Evolutionary conservation across 257 asterid species (phyloP).

Genomic region (Vinca minor): DNA sequence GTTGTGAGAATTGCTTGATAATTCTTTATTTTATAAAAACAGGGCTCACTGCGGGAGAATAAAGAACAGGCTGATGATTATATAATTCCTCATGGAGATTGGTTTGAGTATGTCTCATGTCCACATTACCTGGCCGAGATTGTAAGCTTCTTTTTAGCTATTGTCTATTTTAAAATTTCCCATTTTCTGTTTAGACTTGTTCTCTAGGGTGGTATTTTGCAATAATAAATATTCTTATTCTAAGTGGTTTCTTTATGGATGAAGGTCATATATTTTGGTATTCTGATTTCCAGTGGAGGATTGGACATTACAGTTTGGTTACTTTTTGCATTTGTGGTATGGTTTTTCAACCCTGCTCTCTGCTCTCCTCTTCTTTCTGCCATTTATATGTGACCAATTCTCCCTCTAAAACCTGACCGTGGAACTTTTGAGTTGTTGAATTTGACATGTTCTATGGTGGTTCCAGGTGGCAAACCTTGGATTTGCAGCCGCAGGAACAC

Average conservation of each 20-base stretch:
- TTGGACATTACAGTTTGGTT: conserved; percentile 65
- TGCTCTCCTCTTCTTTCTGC: background rate
- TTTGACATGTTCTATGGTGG: background rate
- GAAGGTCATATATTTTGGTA: conserved; percentile 76
- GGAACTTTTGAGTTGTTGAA: no score
- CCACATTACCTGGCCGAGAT: conserved; percentile 95
- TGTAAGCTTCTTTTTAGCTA: conserved; percentile 29
- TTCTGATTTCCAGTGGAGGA: conserved; percentile 70
- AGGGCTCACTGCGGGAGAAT: conserved; percentile 68
- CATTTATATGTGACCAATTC: no score
- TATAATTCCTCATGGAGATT: conserved; percentile 68
- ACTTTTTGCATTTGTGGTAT: conserved; percentile 67
- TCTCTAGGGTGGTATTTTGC: background rate
- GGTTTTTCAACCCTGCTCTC: background rate
- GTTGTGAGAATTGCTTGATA: no score
- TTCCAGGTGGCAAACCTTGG: conserved; percentile 78
- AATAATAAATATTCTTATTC: background rate
- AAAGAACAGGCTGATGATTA: conserved; percentile 34
- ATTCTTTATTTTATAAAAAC: conserved; percentile 12
- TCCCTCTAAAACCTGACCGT: background rate
- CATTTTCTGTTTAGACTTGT: no score
- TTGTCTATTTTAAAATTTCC: background rate
- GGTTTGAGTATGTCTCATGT: conserved; percentile 85
- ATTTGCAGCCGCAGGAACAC: conserved; percentile 74
- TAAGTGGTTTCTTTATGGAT: conserved; percentile 8